These are phyloP conservation scores for Pluteus cervinus DNA, from an alignment of 768 basidiomycete species.

Conservation along the genomic window DNA sequence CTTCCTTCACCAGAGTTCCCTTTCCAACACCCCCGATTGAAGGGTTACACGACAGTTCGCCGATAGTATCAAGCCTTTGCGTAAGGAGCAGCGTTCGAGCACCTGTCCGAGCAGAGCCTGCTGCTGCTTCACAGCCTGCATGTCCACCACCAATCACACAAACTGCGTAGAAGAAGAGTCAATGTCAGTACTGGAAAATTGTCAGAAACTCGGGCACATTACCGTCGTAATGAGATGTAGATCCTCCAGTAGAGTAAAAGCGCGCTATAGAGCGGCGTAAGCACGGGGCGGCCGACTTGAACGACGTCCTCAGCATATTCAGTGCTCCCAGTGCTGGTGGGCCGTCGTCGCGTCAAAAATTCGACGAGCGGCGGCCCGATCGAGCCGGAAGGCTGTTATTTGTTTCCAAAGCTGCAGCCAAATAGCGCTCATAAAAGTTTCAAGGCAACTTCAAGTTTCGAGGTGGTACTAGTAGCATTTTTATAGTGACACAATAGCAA, in stretches of 20 bases:
- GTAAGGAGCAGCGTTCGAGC: slow-evolving; percentile 79
- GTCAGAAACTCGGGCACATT: neutral
- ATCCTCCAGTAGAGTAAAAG: slow-evolving; percentile 6
- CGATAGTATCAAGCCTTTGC: slow-evolving; percentile 75
- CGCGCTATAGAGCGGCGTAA: slow-evolving; percentile 1
- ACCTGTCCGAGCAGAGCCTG: slow-evolving; percentile 78
- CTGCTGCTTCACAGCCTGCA: slow-evolving; percentile 89
- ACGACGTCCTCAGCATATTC: too few species aligned
- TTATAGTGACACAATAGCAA: too few species aligned
- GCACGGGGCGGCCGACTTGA: too few species aligned
- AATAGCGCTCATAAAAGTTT: too few species aligned
- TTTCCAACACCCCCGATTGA: slow-evolving; percentile 91
- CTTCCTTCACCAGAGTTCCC: slow-evolving; percentile 85
- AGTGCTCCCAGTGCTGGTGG: too few species aligned
- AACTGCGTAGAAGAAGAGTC: slow-evolving; percentile 30
- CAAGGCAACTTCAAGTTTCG: too few species aligned
- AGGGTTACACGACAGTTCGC: slow-evolving; percentile 85
- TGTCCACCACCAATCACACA: slow-evolving; percentile 91
- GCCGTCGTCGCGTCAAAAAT: too few species aligned
- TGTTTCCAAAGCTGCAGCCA: too few species aligned
- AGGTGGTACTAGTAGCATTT: too few species aligned
- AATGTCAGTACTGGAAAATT: neutral
- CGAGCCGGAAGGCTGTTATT: too few species aligned
- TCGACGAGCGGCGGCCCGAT: too few species aligned
- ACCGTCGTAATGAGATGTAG: slow-evolving; percentile 5